Base-by-base conservation (phyloP, 2,329 filamentous ascomycete genomes). In the Pestalotiopsis sp. region DNA sequence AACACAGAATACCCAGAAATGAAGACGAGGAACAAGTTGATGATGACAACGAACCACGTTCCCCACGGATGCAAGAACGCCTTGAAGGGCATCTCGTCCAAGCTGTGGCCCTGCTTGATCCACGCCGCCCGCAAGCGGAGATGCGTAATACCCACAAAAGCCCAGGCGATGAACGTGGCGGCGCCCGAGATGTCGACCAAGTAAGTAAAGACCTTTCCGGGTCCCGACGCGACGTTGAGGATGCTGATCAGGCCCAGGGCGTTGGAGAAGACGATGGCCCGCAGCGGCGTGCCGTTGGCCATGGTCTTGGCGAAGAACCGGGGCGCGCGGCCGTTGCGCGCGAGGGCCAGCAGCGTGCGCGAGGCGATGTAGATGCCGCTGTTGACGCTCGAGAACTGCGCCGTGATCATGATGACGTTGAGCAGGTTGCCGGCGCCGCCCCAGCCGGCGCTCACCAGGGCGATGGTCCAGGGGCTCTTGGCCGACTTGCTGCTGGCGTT, bases 331-430 rank as follows among this genome's bases (percentile, higher is more conserved):
- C 75, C 71, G 25, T 73, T 72, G 3, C 67, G 66, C 3, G 76
- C 76, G 2, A 77, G 73, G 1, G 76, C 74, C 0, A 76, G 73
- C 1, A 78, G 71, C 38, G 74, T 76, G 45, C 79, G 68, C 56
- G 76, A 83, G 66, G 75, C 84, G 61, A 81, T 81, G 73, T 83
- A 85, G 27, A 79, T 77, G 31, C 75, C 76, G 41, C 73, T 76
- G n/a, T 79, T 78, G 49, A 78, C 76, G 2, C 76, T 78, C 14
- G 77, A 80, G 23, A 80, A 70, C 45, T 79, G 77, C 4, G 79
- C 75, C 7, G 77, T 79, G 64, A 79, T 74, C 27, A 79, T 80
- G 1, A 79, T 75, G 25, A 78, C 73, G 56, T 81, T 81, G 1
- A 80, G 74, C 7, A 80, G 66, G 52, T 77, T 73, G 3, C 73